Conservation (phyloP, 495 filamentous ascomycete species). For the Talaromyces liani region DNA sequence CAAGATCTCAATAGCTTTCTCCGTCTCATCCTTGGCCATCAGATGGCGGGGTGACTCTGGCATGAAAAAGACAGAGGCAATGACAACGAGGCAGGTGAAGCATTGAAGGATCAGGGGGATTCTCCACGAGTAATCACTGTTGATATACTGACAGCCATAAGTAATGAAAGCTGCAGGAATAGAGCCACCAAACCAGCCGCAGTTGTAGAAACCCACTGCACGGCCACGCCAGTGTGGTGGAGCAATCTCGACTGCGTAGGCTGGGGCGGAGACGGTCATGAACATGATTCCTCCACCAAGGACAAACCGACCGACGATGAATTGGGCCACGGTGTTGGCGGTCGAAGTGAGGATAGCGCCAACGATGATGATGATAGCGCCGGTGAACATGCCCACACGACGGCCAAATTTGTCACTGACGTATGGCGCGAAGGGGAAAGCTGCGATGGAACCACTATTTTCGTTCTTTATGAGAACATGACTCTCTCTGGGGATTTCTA, state of each 20-base stretch:
- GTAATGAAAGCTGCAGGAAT: slow-evolving; percentile 39
- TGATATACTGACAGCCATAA: slow-evolving; percentile 34
- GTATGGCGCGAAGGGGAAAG: slow-evolving; percentile 30
- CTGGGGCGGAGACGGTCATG: slow-evolving; percentile 64
- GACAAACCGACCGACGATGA: slow-evolving; percentile 68
- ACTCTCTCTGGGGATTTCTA: not conserved
- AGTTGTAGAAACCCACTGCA: slow-evolving; percentile 54
- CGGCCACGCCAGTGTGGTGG: slow-evolving; percentile 64
- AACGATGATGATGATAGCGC: slow-evolving; percentile 54
- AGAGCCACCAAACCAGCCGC: slow-evolving; percentile 50
- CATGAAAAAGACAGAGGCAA: slow-evolving; percentile 49
- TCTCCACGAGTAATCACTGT: slow-evolving; percentile 44
- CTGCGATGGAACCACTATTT: slow-evolving; percentile 42
- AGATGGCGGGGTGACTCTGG: slow-evolving; percentile 58
- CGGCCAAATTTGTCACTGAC: slow-evolving; percentile 45
- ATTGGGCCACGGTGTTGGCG: slow-evolving; percentile 39
- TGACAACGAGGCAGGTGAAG: slow-evolving; percentile 43
- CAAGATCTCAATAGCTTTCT: slow-evolving; percentile 48
- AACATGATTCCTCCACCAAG: slow-evolving; percentile 70
- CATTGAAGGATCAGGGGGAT: slow-evolving; percentile 45
- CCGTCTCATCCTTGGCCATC: slow-evolving; percentile 41
- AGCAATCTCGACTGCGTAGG: slow-evolving; percentile 70
- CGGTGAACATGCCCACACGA: slow-evolving; percentile 60
- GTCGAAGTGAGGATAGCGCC: slow-evolving; percentile 49
- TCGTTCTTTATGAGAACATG: not conserved